Conservation (phyloP, 257 asterid genomes). For the Nicotiana knightiana region DNA sequence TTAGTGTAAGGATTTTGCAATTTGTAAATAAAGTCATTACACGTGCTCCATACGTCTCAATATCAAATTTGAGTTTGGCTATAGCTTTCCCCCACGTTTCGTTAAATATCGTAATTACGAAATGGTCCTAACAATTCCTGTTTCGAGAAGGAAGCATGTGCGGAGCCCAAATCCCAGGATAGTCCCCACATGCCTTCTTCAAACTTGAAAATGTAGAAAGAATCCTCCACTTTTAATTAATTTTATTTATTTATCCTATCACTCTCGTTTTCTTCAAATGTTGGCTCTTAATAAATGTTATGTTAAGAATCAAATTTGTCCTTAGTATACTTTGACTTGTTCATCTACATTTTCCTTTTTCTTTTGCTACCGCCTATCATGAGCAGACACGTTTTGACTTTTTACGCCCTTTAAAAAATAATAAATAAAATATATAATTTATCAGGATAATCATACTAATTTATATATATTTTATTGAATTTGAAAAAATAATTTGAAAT, state of each 20-base stretch:
- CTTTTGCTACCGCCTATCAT: too few relatives aligned
- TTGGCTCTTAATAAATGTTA: too few relatives aligned
- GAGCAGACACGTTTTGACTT: too few relatives aligned
- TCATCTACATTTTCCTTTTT: too few relatives aligned
- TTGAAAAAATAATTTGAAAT: too few relatives aligned
- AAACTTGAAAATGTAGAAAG: not conserved
- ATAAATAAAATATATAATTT: too few relatives aligned
- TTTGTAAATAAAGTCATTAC: not conserved
- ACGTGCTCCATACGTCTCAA: not conserved
- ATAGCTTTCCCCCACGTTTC: not conserved
- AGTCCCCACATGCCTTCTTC: not conserved
- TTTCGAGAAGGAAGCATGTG: not conserved
- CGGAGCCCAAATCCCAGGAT: not conserved
- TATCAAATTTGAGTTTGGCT: not conserved
- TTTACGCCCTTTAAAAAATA: too few relatives aligned
- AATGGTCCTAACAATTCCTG: not conserved
- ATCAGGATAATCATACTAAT: too few relatives aligned
- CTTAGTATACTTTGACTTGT: too few relatives aligned
- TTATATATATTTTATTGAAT: too few relatives aligned
- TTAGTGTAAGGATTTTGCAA: not conserved
- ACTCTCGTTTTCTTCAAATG: not conserved
- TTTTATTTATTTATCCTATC: not conserved
- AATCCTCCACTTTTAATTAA: not conserved
- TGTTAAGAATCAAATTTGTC: too few relatives aligned
- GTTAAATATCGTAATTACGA: not conserved